phyloP scores from a whole-genome alignment of 257 asterid species.

The Solanum clarkiae region DNA sequence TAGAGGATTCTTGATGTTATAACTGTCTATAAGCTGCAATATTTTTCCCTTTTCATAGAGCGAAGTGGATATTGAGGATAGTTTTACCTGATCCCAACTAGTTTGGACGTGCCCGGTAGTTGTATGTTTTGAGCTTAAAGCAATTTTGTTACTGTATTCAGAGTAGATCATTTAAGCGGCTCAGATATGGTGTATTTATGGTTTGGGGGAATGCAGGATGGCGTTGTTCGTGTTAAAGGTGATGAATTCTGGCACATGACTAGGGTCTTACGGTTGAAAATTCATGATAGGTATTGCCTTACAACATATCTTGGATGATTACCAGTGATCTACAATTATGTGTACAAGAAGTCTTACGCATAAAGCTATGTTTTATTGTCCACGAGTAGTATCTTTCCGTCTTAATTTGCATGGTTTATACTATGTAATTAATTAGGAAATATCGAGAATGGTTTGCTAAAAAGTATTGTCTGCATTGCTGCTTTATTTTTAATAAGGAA shows the following conservation, averaged over 20 bases:
- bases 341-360: neutral
- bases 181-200: neutral
- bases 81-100: neutral
- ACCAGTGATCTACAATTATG: neutral
- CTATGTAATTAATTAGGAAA: neutral
- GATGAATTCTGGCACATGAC: slow-evolving; percentile 98
- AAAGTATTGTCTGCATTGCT: neutral
- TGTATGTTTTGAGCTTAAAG: neutral
- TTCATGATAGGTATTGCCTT: slow-evolving; percentile 55
- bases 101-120: neutral
- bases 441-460: neutral
- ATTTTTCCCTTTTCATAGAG: neutral
- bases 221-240: slow-evolving; percentile 66
- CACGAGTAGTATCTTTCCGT: neutral
- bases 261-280: slow-evolving; percentile 60
- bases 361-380: neutral
- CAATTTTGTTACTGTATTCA: neutral
- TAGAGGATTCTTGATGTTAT: neutral
- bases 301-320: neutral
- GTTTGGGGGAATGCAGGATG: slow-evolving; percentile 45
- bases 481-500: neutral
- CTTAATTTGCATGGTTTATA: neutral
- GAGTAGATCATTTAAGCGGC: neutral
- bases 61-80: neutral
- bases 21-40: neutral